Percentiles rank a stretch among this genome's conserved stretches.
These are phyloP conservation scores for Cercospora sojina DNA, from an alignment of 2,329 filamentous ascomycete genomes.

Conservation along the genomic window DNA sequence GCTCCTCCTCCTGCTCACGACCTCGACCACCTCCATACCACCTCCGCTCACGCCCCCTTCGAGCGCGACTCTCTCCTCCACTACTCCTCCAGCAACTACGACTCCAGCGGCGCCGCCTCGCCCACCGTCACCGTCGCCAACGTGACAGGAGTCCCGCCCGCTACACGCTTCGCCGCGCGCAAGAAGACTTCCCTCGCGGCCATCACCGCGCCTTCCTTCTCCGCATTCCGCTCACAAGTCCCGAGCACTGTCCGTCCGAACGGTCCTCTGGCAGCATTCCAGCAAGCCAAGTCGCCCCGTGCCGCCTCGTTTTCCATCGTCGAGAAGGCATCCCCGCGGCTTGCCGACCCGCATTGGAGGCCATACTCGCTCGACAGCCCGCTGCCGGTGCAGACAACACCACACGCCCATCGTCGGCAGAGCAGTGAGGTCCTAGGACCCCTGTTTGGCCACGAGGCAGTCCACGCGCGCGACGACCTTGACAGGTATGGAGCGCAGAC, in stretches of 20 bases:
- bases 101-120: conserved; percentile 13
- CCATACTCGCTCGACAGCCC: conserved; percentile 38
- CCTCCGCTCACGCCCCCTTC: background rate
- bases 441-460: background rate
- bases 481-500: conserved; percentile 4
- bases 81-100: conserved; percentile 16
- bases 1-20: background rate
- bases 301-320: conserved; percentile 45
- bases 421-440: conserved; percentile 6
- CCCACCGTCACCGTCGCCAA: conserved; percentile 36
- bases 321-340: conserved; percentile 44
- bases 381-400: conserved; percentile 21
- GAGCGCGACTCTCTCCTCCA: background rate
- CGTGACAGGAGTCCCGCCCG: conserved; percentile 1
- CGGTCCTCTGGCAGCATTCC: conserved; percentile 44
- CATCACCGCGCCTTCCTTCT: conserved; percentile 43
- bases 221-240: conserved; percentile 45
- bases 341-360: conserved; percentile 32
- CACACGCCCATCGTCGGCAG: background rate
- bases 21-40: background rate
- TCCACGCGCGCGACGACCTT: conserved; percentile 6
- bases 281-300: conserved; percentile 47
- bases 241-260: conserved; percentile 18
- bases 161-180: background rate
- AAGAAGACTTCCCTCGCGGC: conserved; percentile 18